Evolutionary conservation across 495 filamentous ascomycete species (phyloP).

Genomic region (Aspergillus homomorphus): DNA sequence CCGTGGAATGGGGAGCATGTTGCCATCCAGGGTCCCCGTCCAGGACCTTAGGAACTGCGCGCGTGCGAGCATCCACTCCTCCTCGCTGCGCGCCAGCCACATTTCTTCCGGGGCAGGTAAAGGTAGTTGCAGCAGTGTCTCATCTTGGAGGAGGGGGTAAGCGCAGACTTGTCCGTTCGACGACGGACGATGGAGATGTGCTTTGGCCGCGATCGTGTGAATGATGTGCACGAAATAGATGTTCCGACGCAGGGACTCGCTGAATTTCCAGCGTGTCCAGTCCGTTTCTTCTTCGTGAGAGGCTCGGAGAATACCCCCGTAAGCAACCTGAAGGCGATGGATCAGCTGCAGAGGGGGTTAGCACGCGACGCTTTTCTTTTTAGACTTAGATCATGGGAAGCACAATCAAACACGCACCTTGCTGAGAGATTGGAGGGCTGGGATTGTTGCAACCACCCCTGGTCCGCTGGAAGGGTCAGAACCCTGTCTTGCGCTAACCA

Average conservation of each 20-base stretch:
- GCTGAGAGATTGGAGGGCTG: not conserved
- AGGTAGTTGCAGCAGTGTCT: slow-evolving; percentile 10
- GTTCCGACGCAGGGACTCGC: slow-evolving; percentile 21
- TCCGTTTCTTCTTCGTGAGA: slow-evolving; percentile 15
- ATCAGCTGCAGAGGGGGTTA: slow-evolving; percentile 7
- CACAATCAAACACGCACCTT: not conserved
- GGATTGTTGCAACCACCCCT: not conserved
- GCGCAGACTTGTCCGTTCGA: not conserved
- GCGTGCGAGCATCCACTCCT: slow-evolving; percentile 15
- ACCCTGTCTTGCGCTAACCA: no score
- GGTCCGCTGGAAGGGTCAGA: not conserved
- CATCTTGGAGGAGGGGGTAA: slow-evolving; percentile 11
- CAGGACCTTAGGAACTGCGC: slow-evolving; percentile 10
- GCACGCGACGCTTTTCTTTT: no score
- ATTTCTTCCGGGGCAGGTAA: slow-evolving; percentile 19
- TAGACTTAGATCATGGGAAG: not conserved
- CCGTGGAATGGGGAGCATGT: slow-evolving; percentile 3
- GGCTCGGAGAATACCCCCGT: slow-evolving; percentile 2
- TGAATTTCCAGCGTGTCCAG: slow-evolving; percentile 21
- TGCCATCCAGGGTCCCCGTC: not conserved
- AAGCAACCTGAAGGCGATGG: slow-evolving; percentile 11
- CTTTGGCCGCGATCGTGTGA: slow-evolving; percentile 13
- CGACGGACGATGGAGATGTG: not conserved
- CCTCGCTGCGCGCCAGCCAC: slow-evolving; percentile 17
- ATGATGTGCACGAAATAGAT: slow-evolving; percentile 21